Evolutionary conservation across 2,329 filamentous ascomycete genomes (phyloP).

Genomic region (Pyrenophora teres): DNA sequence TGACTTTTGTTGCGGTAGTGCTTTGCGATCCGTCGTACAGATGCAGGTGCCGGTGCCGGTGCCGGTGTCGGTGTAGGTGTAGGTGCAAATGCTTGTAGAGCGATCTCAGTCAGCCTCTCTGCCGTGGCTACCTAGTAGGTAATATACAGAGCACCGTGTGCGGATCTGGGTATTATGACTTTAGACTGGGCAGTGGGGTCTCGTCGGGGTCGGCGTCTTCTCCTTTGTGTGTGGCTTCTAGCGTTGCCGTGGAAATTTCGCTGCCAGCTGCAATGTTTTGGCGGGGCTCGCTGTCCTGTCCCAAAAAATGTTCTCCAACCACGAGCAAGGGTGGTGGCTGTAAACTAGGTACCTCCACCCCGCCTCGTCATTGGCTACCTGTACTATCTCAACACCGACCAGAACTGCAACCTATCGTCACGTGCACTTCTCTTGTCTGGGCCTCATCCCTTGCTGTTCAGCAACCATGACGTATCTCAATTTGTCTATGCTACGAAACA

Average conservation of each 20-base stretch:
- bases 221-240: slow-evolving; percentile 4
- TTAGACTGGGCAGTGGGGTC: neutral
- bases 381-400: too few species aligned
- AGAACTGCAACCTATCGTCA: neutral
- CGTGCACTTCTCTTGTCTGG: neutral
- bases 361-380: slow-evolving; percentile 12
- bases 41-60: too few species aligned
- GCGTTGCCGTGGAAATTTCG: slow-evolving; percentile 24
- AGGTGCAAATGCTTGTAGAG: too few species aligned
- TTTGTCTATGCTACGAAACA: slow-evolving; percentile 14
- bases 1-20: neutral
- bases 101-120: neutral
- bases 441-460: neutral
- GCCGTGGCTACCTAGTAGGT: slow-evolving; percentile 1
- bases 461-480: slow-evolving; percentile 5
- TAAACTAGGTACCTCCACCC: slow-evolving; percentile 1
- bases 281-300: slow-evolving; percentile 18
- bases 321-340: slow-evolving; percentile 13
- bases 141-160: slow-evolving; percentile 3
- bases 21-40: slow-evolving; percentile 7
- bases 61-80: too few species aligned
- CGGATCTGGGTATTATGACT: neutral
- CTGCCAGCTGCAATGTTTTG: slow-evolving; percentile 21
- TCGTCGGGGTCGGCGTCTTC: too few species aligned
- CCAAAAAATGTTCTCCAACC: slow-evolving; percentile 15